These are phyloP conservation scores for Globisporangium uncinulatum DNA, from an alignment of 352 stramenopile species.

Conservation along the genomic window DNA sequence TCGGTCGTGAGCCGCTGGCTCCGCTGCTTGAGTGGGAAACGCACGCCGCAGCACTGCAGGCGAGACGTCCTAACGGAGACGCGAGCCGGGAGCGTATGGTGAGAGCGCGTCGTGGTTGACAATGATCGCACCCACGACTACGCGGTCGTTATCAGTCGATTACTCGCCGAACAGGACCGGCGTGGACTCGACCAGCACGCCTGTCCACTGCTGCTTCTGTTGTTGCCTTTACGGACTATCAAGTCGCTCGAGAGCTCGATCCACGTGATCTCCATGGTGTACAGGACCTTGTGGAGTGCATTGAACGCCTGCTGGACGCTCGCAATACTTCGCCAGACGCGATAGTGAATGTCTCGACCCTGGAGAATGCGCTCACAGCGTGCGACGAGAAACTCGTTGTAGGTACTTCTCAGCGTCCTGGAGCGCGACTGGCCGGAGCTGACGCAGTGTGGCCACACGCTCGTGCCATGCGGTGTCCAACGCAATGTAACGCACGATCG, in stretches of 20 bases:
- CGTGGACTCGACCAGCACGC: conserved; percentile 31
- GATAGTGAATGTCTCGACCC: conserved; percentile 16
- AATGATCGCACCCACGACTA: not conserved
- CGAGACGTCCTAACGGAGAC: conserved; percentile 4
- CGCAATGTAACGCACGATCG: not conserved
- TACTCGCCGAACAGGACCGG: conserved; percentile 20
- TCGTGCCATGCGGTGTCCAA: not conserved
- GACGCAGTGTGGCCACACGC: not conserved
- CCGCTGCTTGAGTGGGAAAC: not conserved
- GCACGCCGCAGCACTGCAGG: not conserved
- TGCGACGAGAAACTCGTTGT: conserved; percentile 14
- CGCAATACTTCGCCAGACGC: conserved; percentile 15
- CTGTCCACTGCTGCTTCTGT: not conserved
- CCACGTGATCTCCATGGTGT: conserved; percentile 12
- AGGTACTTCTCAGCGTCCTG: conserved; percentile 8
- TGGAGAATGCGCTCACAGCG: conserved; percentile 18
- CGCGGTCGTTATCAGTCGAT: not conserved
- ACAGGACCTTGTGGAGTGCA: conserved; percentile 1
- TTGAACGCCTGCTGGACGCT: conserved; percentile 5
- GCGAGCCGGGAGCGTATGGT: not conserved
- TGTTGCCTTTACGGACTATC: conserved; percentile 27
- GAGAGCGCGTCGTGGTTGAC: conserved; percentile 4
- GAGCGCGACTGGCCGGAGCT: not conserved
- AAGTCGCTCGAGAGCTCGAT: conserved; percentile 21
- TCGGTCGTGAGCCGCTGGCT: not conserved